Base-by-base conservation (phyloP, 164 flowering plant species). In the Kalanchoe fedtschenkoi region DNA sequence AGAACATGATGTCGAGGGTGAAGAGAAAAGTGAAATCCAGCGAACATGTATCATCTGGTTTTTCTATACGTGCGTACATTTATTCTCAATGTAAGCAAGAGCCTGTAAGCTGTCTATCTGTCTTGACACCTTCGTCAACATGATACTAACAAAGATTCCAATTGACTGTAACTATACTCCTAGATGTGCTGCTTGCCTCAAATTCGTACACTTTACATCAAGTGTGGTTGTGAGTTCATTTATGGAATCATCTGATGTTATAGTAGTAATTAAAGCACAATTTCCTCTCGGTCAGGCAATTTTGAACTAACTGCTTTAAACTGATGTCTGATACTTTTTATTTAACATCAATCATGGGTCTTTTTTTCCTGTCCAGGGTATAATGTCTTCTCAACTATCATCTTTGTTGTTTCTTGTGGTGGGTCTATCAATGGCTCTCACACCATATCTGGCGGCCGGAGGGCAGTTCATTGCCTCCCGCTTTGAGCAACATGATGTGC, bases 401-500 rank as follows among this genome's bases (percentile, higher is more conserved):
- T 95, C 99, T 64, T 76, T 95, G 78, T 73, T 95, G 64, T 95
- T 95, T 79, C 93, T 95, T 70, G 92, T 95, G 69, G 99, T 95
- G 68, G 99, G 99, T n/a, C 77, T 95, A 59, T 91, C 99, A 35
- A 95, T 95, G 99, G 99, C 99, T 47, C 67, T 95, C 39, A 95
- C 99, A 16, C 99, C 99, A 66, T 95, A 81, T 79, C 76, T 95
- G 70, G 99, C 99, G 63, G 97, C 95, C 78, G 99, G 96, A 66
- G 99, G 99, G 42, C 99, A 95, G 74, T 72, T 91, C 42, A 81
- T 91, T 76, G 99, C 99, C 19, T 89, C 99, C 66, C 89, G 93
- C 11, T 95, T 95, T 76, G 99, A 91, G 76, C 89, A 66, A 74
- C 93, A 89, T 71, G 99, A 95, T 69, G 89, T 95, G 54, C 84